Conservation (phyloP, 345 rosid genomes). For the Eucalyptus paniculata region DNA sequence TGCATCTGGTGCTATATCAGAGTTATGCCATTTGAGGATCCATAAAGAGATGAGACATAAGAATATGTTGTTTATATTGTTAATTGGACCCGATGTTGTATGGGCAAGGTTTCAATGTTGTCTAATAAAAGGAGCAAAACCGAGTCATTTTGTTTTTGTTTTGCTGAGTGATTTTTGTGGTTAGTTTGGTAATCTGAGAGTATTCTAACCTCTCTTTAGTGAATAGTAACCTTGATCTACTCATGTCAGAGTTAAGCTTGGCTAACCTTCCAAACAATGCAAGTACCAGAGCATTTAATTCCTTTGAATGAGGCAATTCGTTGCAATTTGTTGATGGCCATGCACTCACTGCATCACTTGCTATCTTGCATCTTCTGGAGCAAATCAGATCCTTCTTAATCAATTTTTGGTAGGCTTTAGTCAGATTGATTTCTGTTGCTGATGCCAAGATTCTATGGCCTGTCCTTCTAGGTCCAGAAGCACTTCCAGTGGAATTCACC, state of each 20-base stretch:
- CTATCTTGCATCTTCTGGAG: neutral
- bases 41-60: neutral
- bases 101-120: neutral
- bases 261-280: neutral
- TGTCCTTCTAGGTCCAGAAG: slow-evolving; percentile 63
- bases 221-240: neutral
- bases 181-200: neutral
- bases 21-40: neutral
- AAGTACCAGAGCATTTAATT: neutral
- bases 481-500: slow-evolving; percentile 96
- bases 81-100: neutral
- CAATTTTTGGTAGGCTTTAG: too few relatives aligned
- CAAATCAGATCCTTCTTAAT: neutral
- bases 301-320: neutral
- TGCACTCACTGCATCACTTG: neutral
- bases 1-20: neutral
- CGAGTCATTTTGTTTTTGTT: neutral
- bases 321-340: neutral
- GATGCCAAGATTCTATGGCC: neutral
- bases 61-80: neutral
- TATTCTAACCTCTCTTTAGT: neutral
- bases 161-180: neutral
- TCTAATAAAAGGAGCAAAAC: neutral
- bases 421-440: neutral
- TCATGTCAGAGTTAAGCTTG: neutral